Conservation (phyloP, 306 rosid genomes). For the Cucurbita pepo region DNA sequence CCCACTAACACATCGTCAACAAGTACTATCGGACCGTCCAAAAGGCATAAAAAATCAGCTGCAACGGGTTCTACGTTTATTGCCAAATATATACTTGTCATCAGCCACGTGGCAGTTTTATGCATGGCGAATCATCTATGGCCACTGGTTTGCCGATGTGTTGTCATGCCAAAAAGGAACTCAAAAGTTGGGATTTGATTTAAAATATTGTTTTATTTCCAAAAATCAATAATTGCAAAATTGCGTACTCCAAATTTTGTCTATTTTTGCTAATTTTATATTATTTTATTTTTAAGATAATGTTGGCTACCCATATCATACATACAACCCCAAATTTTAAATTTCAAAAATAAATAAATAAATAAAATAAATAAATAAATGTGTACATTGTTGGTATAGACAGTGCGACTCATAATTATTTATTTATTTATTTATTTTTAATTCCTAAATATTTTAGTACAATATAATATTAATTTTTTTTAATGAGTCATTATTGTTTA, state of each 20-base stretch:
- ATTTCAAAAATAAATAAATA: too few species aligned
- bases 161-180: not conserved
- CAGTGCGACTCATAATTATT: too few species aligned
- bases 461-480: too few species aligned
- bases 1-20: not conserved
- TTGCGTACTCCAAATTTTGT: not conserved
- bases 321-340: too few species aligned
- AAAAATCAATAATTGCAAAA: not conserved
- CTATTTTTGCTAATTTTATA: not conserved
- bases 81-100: not conserved
- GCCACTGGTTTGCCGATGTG: not conserved
- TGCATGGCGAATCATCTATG: not conserved
- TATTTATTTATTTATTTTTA: too few species aligned
- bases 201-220: not conserved
- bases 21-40: slow-evolving; percentile 1
- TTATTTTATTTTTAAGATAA: not conserved
- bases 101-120: not conserved
- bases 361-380: too few species aligned
- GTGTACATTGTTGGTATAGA: too few species aligned
- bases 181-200: not conserved
- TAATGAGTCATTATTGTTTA: too few species aligned
- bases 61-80: not conserved
- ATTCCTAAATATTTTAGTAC: too few species aligned
- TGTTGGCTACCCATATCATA: not conserved
- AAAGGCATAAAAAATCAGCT: not conserved